Evolutionary conservation across 768 basidiomycete genomes (phyloP).

Genomic region (Kwoniella shandongensis): DNA sequence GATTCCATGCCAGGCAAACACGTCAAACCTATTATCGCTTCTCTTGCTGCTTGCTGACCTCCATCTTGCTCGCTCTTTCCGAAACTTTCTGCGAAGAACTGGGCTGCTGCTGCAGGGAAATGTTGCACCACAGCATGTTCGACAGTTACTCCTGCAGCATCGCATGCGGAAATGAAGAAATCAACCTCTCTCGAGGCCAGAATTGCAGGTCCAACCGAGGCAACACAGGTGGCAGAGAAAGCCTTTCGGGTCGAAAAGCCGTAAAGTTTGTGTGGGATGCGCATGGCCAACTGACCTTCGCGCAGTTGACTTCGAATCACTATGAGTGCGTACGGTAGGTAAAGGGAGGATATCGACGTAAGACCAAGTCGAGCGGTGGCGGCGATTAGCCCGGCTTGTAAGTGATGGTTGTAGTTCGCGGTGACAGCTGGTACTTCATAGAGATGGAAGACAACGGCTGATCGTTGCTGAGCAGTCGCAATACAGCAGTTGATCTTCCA

Average conservation of each 20-base stretch:
- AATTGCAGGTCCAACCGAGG: slow-evolving; percentile 66
- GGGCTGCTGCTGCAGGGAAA: slow-evolving; percentile 16
- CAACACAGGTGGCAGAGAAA: slow-evolving; percentile 68
- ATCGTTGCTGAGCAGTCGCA: slow-evolving; percentile 69
- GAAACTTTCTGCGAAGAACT: slow-evolving; percentile 12
- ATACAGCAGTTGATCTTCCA: slow-evolving; percentile 83
- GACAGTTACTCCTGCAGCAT: slow-evolving; percentile 26
- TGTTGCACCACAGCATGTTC: slow-evolving; percentile 4
- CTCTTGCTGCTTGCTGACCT: not conserved
- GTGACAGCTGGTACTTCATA: slow-evolving; percentile 64
- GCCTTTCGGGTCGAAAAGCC: slow-evolving; percentile 71
- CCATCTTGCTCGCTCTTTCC: not conserved
- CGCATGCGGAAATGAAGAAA: slow-evolving; percentile 66
- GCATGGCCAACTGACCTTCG: slow-evolving; percentile 53
- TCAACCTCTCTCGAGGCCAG: slow-evolving; percentile 48
- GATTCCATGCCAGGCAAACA: slow-evolving; percentile 4
- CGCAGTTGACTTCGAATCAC: slow-evolving; percentile 61
- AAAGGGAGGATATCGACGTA: slow-evolving; percentile 63
- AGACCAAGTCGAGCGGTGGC: slow-evolving; percentile 72
- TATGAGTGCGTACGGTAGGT: slow-evolving; percentile 73
- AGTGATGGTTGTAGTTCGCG: slow-evolving; percentile 51
- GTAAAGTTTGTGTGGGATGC: slow-evolving; percentile 68
- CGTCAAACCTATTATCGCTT: not conserved
- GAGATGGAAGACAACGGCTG: slow-evolving; percentile 84
- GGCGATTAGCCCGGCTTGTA: slow-evolving; percentile 57